Conservation (phyloP, 306 rosid genomes). For the Pachyrhizus erosus region DNA sequence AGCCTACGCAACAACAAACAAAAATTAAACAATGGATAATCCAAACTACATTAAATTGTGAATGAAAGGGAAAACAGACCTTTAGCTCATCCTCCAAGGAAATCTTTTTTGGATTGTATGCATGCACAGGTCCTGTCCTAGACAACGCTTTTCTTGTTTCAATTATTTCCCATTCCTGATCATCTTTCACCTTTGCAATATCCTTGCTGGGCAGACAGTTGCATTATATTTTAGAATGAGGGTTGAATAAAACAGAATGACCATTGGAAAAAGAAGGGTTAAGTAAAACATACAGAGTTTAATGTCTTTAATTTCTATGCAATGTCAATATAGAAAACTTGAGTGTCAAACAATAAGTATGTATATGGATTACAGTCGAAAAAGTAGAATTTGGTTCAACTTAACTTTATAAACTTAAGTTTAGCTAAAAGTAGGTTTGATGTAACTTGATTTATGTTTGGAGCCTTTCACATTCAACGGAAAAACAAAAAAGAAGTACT, state of each 20-base stretch:
- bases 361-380: too few species aligned
- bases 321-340: too few species aligned
- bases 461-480: too few species aligned
- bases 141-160: conserved; percentile 81
- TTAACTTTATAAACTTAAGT: too few species aligned
- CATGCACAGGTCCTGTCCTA: conserved; percentile 74
- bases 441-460: too few species aligned
- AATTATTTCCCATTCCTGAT: conserved; percentile 87
- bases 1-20: conserved; percentile 49
- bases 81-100: conserved; percentile 77
- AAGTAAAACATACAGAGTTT: background rate
- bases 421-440: too few species aligned
- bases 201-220: conserved; percentile 70
- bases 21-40: conserved; percentile 34
- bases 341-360: background rate
- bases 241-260: conserved; percentile 3
- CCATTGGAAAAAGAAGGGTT: background rate
- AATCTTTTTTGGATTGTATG: conserved; percentile 74
- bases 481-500: too few species aligned
- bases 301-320: too few species aligned
- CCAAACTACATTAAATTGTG: background rate
- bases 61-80: conserved; percentile 52
- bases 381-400: too few species aligned
- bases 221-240: conserved; percentile 35
- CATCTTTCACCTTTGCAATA: conserved; percentile 85